Base-by-base conservation (phyloP, 768 basidiomycete genomes). In the Sistotremastrum suecicum region DNA sequence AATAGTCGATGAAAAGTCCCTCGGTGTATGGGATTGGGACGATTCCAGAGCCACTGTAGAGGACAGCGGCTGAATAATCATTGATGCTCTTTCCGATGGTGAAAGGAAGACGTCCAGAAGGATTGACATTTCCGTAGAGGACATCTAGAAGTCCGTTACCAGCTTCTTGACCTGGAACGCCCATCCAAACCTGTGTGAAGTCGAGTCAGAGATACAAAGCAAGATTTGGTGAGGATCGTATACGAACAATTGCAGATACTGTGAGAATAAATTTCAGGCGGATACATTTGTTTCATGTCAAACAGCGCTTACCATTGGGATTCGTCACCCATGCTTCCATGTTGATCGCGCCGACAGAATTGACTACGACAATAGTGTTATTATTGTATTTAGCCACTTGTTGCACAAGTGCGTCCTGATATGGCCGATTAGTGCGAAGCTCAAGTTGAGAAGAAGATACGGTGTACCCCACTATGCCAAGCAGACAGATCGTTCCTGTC, bases 291-390 rank as follows among this genome's bases (percentile, higher is more conserved):
- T 11, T 30, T 35, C 28, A 45, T 2, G 7, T 5, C 28, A 45
- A n/a, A 79, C 74, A 2, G 66, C 77, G 4, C 77, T 77, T 52
- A 79, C 60, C 71, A 49, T 90, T 90, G 2, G 83, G 76, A 49
- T 90, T 71, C 8, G 71, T 68, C 30, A 78, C 77, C 85, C 86
- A 90, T 5, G 68, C 56, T 60, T 89, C 73, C n/a, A 74, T 56
- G 32, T 66, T 64, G 3, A 84, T 71, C 0, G 82, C 79, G 3
- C 88, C 88, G 33, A 87, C 82, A 5, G 76, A 76, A 60, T 89
- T 80, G 4, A 83, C 65, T 10, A 92, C 74, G 29, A 88, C 90
- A 44, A 91, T 71, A 4, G 83, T 87, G 58, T 87, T 87, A 50
- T 65, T 73, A 60, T 78, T 80, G 0, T 75, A 70, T 4, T 74